Base-by-base conservation (phyloP, 73 alveolate species). In the Tetrahymena borealis region DNA sequence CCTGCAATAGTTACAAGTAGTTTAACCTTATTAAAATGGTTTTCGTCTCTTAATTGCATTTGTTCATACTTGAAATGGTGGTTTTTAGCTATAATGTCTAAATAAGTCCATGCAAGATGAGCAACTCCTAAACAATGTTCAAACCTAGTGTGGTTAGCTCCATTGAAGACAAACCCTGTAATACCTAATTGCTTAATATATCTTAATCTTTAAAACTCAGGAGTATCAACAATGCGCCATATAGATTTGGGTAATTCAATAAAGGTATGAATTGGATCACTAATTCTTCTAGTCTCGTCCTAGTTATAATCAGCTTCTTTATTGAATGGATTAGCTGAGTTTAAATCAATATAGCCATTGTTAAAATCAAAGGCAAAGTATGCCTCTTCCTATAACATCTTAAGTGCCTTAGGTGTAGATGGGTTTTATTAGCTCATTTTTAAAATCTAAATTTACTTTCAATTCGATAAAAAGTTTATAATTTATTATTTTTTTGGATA, bases 81-180 rank as follows among this genome's bases (percentile, higher is more conserved):
- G 78, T 79, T 97, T 95, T 37, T 91, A 91, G 43, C 97, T 93
- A 35, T 95, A 92, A 78, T 95, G 78, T 33, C 96, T 94, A 85
- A 94, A 91, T 96, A 95, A 95, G 38, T 94, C 85, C 85, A 79
- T 1, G 98, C 97, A 78, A 97, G 94, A 93, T 94, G 96, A 36
- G 98, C 99, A 4, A 96, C 97, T n/a, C 99, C 99, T 11, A 98
- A 91, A 32, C 99, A 96, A 93, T 98, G 99, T 92, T 98, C 98
- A 93, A 95, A 98, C 40, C 99, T 92, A 0, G 99, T 94, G 90
- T 98, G 99, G 78, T 95, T 96, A 12, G 95, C 95, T 33, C 95
- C 95, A 38, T 79, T 32, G 39, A 79, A 93, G 32, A 93, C 95
- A 40, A 60, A 85, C 24, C 91, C 78, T 9, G 91, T 85, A 24